phyloP scores from a whole-genome alignment of 1,284 basidiomycete species.

The Cystobasidium pallidum region DNA sequence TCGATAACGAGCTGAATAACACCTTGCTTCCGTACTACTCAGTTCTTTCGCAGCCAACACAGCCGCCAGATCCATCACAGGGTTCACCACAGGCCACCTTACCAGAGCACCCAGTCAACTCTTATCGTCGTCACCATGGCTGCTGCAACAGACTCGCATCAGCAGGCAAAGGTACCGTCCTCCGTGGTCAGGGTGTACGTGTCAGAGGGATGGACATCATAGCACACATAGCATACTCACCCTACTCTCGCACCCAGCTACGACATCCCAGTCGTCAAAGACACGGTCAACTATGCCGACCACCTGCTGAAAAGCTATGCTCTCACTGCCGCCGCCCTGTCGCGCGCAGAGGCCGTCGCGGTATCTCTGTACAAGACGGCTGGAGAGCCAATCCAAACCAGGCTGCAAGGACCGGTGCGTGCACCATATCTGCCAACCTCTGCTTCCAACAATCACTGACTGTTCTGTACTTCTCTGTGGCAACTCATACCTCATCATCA shows the following conservation, averaged over 20 bases:
- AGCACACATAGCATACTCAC: neutral
- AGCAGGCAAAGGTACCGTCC: slow-evolving; percentile 31
- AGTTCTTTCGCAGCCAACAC: no score
- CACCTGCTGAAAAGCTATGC: slow-evolving; percentile 34
- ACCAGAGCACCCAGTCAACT: no score
- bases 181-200: slow-evolving; percentile 35
- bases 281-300: slow-evolving; percentile 42
- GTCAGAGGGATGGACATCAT: neutral
- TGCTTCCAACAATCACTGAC: slow-evolving; percentile 12
- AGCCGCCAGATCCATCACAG: no score
- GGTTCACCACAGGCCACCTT: no score
- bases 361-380: slow-evolving; percentile 39
- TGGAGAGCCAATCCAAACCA: slow-evolving; percentile 36
- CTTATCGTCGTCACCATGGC: neutral
- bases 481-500: neutral
- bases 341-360: slow-evolving; percentile 17
- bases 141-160: neutral
- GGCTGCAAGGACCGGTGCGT: slow-evolving; percentile 36
- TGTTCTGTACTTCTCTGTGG: neutral
- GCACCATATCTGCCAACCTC: no score
- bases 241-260: slow-evolving; percentile 26
- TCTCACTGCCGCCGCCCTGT: slow-evolving; percentile 29
- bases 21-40: no score
- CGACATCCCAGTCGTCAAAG: slow-evolving; percentile 43
- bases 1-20: no score